phyloP scores from a whole-genome alignment of 768 basidiomycete genomes.

The Trametes cinnabarina region DNA sequence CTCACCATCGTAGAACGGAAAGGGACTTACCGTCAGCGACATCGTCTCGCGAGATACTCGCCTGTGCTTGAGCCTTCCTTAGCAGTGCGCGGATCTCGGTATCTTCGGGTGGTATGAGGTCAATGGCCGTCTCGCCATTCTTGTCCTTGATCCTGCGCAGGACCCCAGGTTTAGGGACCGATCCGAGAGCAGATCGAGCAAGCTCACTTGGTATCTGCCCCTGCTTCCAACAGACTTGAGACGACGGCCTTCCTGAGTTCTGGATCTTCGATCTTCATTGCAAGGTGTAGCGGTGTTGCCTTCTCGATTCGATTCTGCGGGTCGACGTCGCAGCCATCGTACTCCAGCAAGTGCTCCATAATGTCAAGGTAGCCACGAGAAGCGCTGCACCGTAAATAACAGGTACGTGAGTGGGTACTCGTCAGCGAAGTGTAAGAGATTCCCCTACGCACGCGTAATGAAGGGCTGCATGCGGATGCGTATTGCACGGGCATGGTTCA shows the following conservation, averaged over 20 bases:
- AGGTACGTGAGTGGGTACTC: neutral
- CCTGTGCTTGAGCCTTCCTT: constrained; percentile 51
- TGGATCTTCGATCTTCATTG: constrained; percentile 52
- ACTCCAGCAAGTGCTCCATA: constrained; percentile 68
- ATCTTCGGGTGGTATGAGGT: constrained; percentile 56
- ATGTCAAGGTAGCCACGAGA: constrained; percentile 57
- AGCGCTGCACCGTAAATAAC: constrained; percentile 37
- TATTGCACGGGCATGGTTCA: neutral
- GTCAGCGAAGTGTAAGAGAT: neutral
- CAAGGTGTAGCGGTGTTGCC: constrained; percentile 79
- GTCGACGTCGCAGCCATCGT: constrained; percentile 81
- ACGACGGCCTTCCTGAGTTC: constrained; percentile 56
- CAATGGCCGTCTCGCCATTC: constrained; percentile 53
- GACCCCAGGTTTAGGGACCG: neutral
- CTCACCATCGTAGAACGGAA: no score
- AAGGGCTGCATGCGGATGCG: constrained; percentile 45
- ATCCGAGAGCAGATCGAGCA: neutral
- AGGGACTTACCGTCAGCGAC: constrained; percentile 55
- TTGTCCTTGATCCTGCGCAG: constrained; percentile 66
- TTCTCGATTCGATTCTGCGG: constrained; percentile 65
- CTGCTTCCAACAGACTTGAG: constrained; percentile 71
- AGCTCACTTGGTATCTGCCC: constrained; percentile 62
- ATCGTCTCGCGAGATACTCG: constrained; percentile 54
- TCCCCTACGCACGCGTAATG: constrained; percentile 64
- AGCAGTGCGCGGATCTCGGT: constrained; percentile 49